Base-by-base conservation (phyloP, 164 flowering plant species). In the Paratinospora sagittata region DNA sequence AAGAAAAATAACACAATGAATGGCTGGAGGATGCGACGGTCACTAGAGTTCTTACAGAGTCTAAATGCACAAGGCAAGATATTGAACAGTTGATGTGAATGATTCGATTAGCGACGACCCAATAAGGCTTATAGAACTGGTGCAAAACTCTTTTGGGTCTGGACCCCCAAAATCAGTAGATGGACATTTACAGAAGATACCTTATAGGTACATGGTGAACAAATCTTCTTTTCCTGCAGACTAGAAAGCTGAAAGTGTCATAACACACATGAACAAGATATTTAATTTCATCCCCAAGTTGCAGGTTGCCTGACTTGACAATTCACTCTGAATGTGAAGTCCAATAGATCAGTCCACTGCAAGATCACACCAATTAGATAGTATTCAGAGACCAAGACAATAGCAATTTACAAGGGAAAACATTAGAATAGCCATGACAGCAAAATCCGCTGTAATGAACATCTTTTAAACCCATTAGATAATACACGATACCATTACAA, bases 341-440 rank as follows among this genome's bases (percentile, higher is more conserved):
- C 97, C 97, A 91, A 78, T 86, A 89, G 11, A 88, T 83, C 67
- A 90, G 78, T 33, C 96, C 96, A 64, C 96, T 87, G 92, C 85
- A 81, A 11, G 43, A 58, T 30, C 49, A 37, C 37, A 66, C 30
- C 23, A 58, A 73, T 11, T 27, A 52, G n/a, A 19, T 27, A 24
- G 45, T 30, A 24, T 0, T n/a, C 3, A n/a, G 49, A 68, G 33
- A 45, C 34, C 21, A 21, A n/a, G 0, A 63, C 65, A 36, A 14
- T 16, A 52, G 23, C 19, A 24, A 24, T 62, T 23, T 12, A 55
- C 17, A 55, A 2, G 60, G 23, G 23, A 0, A 30, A 30, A 30
- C 2, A 30, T 30, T 30, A 30, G 34, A 30, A 30, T 30, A 30
- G 4, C 4, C 34, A 30, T 4, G 4, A 4, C 34, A 30, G 34